phyloP scores from a whole-genome alignment of 495 filamentous ascomycete species.

The Daldinia bambusicola region DNA sequence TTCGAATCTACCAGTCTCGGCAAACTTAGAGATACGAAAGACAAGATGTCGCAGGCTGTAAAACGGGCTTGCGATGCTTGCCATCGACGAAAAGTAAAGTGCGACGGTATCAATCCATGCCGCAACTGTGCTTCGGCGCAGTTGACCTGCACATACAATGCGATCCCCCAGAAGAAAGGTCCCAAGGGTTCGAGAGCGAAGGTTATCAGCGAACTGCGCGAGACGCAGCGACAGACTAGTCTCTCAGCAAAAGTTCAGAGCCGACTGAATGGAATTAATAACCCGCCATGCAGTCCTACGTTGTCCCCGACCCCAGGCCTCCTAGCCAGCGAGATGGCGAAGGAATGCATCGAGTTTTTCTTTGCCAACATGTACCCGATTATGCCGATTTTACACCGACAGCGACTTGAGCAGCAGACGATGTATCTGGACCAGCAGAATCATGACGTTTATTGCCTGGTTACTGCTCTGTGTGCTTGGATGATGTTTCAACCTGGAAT shows the following conservation, averaged over 20 bases:
- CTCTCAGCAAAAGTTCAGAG: slow-evolving; percentile 61
- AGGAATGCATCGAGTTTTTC: slow-evolving; percentile 81
- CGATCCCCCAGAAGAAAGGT: slow-evolving; percentile 87
- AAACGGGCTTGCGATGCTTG: slow-evolving; percentile 84
- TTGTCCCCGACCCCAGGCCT: slow-evolving; percentile 65
- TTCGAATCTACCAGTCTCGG: slow-evolving; percentile 14
- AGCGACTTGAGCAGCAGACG: slow-evolving; percentile 71
- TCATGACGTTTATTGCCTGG: slow-evolving; percentile 80
- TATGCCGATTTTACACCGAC: slow-evolving; percentile 80
- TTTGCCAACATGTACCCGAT: slow-evolving; percentile 85
- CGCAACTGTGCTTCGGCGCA: slow-evolving; percentile 74
- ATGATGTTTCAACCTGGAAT: slow-evolving; percentile 88
- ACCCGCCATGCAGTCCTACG: slow-evolving; percentile 56
- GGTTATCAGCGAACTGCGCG: slow-evolving; percentile 79
- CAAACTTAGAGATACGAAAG: slow-evolving; percentile 12
- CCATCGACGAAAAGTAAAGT: slow-evolving; percentile 85
- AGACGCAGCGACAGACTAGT: slow-evolving; percentile 70
- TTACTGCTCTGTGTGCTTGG: slow-evolving; percentile 82
- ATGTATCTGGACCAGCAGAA: slow-evolving; percentile 70
- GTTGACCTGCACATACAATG: slow-evolving; percentile 80
- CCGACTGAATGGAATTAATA: slow-evolving; percentile 56
- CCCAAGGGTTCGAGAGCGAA: slow-evolving; percentile 85
- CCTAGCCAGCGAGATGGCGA: slow-evolving; percentile 68
- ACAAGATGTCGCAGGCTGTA: slow-evolving; percentile 63
- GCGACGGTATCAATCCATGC: slow-evolving; percentile 76